phyloP scores from a whole-genome alignment of 1,139 yeast genomes.

The Yarrowia galli region DNA sequence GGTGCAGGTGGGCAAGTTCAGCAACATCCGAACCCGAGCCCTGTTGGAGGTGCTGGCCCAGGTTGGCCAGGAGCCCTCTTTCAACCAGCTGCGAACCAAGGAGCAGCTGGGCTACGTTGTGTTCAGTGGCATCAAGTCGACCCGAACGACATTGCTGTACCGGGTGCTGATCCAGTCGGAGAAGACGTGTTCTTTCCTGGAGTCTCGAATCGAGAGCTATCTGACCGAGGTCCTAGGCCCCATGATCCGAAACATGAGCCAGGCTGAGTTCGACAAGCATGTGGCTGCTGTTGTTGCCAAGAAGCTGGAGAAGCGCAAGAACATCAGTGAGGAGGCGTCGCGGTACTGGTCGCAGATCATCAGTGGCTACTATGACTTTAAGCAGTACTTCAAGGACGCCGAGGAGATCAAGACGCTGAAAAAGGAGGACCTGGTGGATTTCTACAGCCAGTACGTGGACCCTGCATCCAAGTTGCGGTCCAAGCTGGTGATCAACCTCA shows the following conservation, averaged over 20 bases:
- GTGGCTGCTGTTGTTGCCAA: slow-evolving; percentile 70
- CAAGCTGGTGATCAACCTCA: slow-evolving; percentile 69
- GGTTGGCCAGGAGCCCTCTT: slow-evolving; percentile 83
- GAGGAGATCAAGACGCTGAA: slow-evolving; percentile 61
- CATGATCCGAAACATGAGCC: slow-evolving; percentile 56
- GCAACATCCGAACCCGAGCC: slow-evolving; percentile 53
- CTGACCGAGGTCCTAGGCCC: slow-evolving; percentile 54
- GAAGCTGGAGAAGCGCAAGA: slow-evolving; percentile 75
- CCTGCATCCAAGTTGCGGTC: slow-evolving; percentile 54
- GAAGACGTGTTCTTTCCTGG: slow-evolving; percentile 73
- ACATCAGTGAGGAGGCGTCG: slow-evolving; percentile 74
- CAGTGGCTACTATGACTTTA: slow-evolving; percentile 81
- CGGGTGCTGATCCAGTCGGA: slow-evolving; percentile 89
- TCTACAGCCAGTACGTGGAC: slow-evolving; percentile 59
- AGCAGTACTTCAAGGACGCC: slow-evolving; percentile 62
- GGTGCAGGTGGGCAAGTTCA: slow-evolving; percentile 68
- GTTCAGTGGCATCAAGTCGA: slow-evolving; percentile 71
- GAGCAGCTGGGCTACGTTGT: slow-evolving; percentile 94
- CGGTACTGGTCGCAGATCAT: slow-evolving; percentile 72
- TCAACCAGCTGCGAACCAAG: slow-evolving; percentile 85
- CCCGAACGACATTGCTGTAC: slow-evolving; percentile 78
- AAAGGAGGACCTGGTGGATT: slow-evolving; percentile 63
- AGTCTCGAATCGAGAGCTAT: slow-evolving; percentile 76
- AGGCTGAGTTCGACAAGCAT: slow-evolving; percentile 71
- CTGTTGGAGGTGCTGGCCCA: slow-evolving; percentile 72